Percentiles rank a stretch among this genome's conserved stretches.
phyloP scores from a whole-genome alignment of 2,329 filamentous ascomycete species.

The Taxawa tesnikishii region DNA sequence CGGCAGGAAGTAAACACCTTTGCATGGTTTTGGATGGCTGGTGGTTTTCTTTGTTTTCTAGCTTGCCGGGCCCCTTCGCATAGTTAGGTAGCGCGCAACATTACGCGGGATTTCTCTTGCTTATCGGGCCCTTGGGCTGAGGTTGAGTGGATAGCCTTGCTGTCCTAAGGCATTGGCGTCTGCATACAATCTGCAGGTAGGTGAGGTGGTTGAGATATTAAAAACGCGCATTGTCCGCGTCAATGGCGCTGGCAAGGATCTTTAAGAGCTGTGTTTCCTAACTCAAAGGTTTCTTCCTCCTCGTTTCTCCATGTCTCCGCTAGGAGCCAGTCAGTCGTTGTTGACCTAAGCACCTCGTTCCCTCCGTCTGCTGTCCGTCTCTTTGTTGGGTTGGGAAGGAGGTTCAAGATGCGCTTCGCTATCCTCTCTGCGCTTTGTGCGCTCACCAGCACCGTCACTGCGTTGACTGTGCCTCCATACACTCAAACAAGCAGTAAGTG shows the following conservation, averaged over 20 bases:
- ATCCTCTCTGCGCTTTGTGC: neutral
- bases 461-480: neutral
- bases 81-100: no score
- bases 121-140: no score
- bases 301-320: neutral
- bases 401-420: neutral
- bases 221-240: neutral
- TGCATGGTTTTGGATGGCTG: no score
- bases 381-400: neutral
- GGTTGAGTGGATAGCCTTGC: no score
- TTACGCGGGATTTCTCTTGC: no score
- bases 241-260: neutral
- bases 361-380: neutral
- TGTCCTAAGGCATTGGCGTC: no score
- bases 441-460: neutral
- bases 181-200: no score
- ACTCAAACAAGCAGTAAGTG: neutral
- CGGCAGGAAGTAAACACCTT: no score
- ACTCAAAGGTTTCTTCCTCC: neutral
- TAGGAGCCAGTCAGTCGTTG: neutral
- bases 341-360: neutral
- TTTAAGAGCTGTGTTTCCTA: neutral
- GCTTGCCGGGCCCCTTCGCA: no score
- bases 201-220: no score
- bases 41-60: no score